Evolutionary conservation across 2,329 filamentous ascomycete species (phyloP).

Genomic region (Verticillium nonalfalfae): DNA sequence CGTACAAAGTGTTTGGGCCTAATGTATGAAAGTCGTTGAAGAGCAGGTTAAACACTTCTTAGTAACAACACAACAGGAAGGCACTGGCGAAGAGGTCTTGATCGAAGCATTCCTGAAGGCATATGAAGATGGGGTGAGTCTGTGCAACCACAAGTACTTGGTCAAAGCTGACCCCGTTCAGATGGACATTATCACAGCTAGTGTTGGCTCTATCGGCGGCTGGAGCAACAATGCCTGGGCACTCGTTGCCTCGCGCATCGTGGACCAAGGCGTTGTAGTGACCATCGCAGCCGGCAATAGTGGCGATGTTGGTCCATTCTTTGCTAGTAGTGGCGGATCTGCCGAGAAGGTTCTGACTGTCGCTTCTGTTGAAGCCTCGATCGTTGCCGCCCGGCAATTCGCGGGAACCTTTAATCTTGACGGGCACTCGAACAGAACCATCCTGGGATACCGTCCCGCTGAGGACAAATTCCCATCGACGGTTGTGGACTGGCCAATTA

Average conservation of each 20-base stretch:
- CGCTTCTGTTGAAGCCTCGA: slow-evolving; percentile 31
- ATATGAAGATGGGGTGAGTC: slow-evolving; percentile 22
- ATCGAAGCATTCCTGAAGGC: slow-evolving; percentile 28
- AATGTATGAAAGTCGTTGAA: not conserved
- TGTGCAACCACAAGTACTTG: too few species aligned
- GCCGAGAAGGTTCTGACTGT: slow-evolving; percentile 34
- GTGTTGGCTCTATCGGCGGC: slow-evolving; percentile 20
- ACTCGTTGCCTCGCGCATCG: not conserved
- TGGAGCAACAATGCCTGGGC: not conserved
- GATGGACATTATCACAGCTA: slow-evolving; percentile 34
- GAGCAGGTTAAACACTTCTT: too few species aligned
- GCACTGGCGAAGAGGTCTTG: slow-evolving; percentile 5
- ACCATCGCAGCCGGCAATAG: slow-evolving; percentile 47
- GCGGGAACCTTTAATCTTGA: slow-evolving; percentile 21
- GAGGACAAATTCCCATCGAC: slow-evolving; percentile 23
- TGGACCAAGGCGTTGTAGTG: slow-evolving; percentile 37
- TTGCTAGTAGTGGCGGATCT: slow-evolving; percentile 29
- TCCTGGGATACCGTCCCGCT: slow-evolving; percentile 25
- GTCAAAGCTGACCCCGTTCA: not conserved
- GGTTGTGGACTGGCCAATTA: slow-evolving; percentile 18
- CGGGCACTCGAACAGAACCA: slow-evolving; percentile 14
- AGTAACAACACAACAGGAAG: not conserved
- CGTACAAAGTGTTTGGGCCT: slow-evolving; percentile 18
- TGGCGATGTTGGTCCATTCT: slow-evolving; percentile 40
- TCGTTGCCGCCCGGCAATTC: slow-evolving; percentile 19